These are phyloP conservation scores for Verticillium tricorpus DNA, from an alignment of 2,329 filamentous ascomycete species.

Conservation along the genomic window DNA sequence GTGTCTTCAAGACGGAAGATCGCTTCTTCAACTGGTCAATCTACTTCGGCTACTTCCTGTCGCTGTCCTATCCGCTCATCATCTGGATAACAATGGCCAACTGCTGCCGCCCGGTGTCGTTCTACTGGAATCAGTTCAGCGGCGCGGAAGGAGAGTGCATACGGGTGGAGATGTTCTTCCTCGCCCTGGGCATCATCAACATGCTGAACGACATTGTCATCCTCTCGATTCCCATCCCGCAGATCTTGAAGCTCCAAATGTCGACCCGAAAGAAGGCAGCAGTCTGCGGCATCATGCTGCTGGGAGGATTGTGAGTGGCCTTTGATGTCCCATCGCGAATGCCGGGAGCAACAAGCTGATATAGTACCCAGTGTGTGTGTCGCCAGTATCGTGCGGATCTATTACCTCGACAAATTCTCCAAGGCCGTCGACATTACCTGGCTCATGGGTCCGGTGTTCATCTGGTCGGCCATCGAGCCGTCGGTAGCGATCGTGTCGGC, in stretches of 20 bases:
- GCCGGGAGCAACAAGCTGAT: not conserved
- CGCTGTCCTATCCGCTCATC: conserved; percentile 5
- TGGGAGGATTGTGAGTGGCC: conserved; percentile 9
- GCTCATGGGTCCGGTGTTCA: conserved; percentile 16
- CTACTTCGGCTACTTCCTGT: conserved; percentile 4
- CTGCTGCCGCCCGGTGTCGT: conserved; percentile 6
- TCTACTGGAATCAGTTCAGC: conserved; percentile 12
- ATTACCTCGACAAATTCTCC: conserved; percentile 6
- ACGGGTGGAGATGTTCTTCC: conserved; percentile 6
- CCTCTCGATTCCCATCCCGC: conserved; percentile 8
- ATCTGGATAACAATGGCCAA: conserved; percentile 10
- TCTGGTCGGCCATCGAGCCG: conserved; percentile 35
- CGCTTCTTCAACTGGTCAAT: conserved; percentile 3
- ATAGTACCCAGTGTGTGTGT: conserved; percentile 1
- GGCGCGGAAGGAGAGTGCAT: conserved; percentile 5
- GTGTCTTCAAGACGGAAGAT: conserved; percentile 5
- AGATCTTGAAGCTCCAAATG: conserved; percentile 11
- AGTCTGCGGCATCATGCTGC: conserved; percentile 8
- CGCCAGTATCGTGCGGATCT: conserved; percentile 7
- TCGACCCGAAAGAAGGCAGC: conserved; percentile 6
- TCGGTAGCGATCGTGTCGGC: conserved; percentile 33
- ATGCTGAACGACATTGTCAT: conserved; percentile 11
- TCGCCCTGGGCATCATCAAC: conserved; percentile 9
- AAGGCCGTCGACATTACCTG: conserved; percentile 7
- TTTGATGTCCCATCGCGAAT: not conserved